Base-by-base conservation (phyloP, 1,284 basidiomycete genomes). In the Tilletia horrida region DNA sequence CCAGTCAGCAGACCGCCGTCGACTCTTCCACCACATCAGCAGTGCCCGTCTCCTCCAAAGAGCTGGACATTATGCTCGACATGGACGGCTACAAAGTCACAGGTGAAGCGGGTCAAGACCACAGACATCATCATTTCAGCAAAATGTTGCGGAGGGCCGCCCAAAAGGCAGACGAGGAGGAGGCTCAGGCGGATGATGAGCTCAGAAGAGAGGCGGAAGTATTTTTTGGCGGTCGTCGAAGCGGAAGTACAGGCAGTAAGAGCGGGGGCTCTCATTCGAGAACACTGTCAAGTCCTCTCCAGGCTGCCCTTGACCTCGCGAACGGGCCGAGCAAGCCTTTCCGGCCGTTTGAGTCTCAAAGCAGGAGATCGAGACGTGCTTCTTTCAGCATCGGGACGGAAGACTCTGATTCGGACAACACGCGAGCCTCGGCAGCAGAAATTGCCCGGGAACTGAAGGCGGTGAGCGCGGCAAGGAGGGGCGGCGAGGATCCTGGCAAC, bases 51-150 rank as follows among this genome's bases (percentile, higher is more conserved):
- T 35, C 55, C 11, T 31, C 21, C 25, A 65, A 65, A 25, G 55
- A 59, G 27, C 55, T 59, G 27, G 55, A 59, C 16, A 21, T 74
- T 52, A 76, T 79, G 72, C 73, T 81, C 52, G 79, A 81, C 45
- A 81, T 81, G 76, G 79, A 81, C 35, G 79, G 79, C 11, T 81
- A 81, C 74, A 80, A 81, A 66, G 70, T 81, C 71, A 79, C 78
- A 2, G 44, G 74, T 8, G 74, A 79, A 25, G 81, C 77, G 3
- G 55, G 55, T 3, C 55, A 59, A 27, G 55, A 59, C 31, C 55
- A 59, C 31, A 31, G 55, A 14, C 27, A 59, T 35, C 55, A 59
- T 40, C 55, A 59, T 27, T 59, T 59, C 55, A 59, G 55, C 31
- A 16, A 11, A 25, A 18, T 59, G 27, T 40, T 59, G 14, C 55